A percentile compares a stretch with the other conserved stretches of the same genome.
phyloP scores from a whole-genome alignment of 208 protist genomes.

The Trypanosoma lewisi region DNA sequence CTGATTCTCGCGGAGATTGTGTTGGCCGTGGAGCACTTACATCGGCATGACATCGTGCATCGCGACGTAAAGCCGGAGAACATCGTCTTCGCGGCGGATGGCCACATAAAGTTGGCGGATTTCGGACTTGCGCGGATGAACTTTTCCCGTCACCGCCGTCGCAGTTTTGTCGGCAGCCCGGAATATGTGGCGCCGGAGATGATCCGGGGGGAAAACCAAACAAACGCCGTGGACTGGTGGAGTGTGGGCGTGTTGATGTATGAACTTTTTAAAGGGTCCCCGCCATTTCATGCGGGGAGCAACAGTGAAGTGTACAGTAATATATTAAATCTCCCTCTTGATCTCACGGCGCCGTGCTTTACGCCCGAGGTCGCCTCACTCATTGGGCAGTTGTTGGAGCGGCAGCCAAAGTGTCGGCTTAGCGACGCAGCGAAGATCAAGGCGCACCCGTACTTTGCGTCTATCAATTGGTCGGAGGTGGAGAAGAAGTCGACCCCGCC shows the following conservation, averaged over 20 bases:
- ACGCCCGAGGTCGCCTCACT: slow-evolving; percentile 56
- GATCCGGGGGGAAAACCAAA: slow-evolving; percentile 85
- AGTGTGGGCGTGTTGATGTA: slow-evolving; percentile 94
- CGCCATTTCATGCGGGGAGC: slow-evolving; percentile 91
- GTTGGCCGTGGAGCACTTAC: slow-evolving; percentile 88
- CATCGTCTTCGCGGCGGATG: slow-evolving; percentile 75
- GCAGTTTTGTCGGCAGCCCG: slow-evolving; percentile 90
- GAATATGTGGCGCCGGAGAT: slow-evolving; percentile 92
- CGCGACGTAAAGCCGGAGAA: slow-evolving; percentile 92
- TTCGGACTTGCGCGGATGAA: slow-evolving; percentile 87
- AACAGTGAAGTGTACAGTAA: slow-evolving; percentile 82
- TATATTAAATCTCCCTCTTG: slow-evolving; percentile 52
- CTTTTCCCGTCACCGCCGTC: slow-evolving; percentile 54
- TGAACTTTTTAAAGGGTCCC: slow-evolving; percentile 90
- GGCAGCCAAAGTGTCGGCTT: slow-evolving; percentile 45
- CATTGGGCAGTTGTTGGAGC: slow-evolving; percentile 52
- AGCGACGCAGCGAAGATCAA: slow-evolving; percentile 42
- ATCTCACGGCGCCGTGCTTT: slow-evolving; percentile 41
- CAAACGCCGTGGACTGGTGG: slow-evolving; percentile 97
- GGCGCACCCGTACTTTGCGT: slow-evolving; percentile 66
- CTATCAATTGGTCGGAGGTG: slow-evolving; percentile 70
- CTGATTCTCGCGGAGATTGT: slow-evolving; percentile 92
- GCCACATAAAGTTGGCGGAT: slow-evolving; percentile 84
- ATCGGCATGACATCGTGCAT: slow-evolving; percentile 80
- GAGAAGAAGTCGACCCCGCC: slow-evolving; percentile 36